Conservation (phyloP, 2,329 filamentous ascomycete genomes). For the Gnomoniopsis sp. region DNA sequence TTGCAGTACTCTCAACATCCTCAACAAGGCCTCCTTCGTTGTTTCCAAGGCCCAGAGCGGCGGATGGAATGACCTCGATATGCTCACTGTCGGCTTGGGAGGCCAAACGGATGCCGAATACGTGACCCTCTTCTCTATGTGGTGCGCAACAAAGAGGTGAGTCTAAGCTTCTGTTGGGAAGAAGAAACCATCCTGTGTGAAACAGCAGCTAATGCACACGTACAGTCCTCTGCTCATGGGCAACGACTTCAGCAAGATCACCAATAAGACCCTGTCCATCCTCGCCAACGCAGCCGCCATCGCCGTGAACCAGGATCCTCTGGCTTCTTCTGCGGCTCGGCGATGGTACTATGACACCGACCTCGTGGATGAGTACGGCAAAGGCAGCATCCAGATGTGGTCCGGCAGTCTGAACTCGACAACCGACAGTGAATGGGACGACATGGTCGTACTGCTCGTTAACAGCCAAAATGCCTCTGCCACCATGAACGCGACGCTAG, state of each 20-base stretch:
- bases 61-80: slow-evolving; percentile 23
- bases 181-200: background rate
- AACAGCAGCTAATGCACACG: too few species aligned
- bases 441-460: slow-evolving; percentile 43
- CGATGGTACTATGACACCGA: slow-evolving; percentile 19
- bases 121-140: slow-evolving; percentile 22
- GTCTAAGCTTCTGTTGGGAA: background rate
- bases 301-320: slow-evolving; percentile 31
- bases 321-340: slow-evolving; percentile 5
- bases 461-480: slow-evolving; percentile 42
- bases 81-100: slow-evolving; percentile 22
- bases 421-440: slow-evolving; percentile 39
- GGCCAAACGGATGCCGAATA: slow-evolving; percentile 22
- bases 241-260: slow-evolving; percentile 25
- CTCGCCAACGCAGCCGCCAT: slow-evolving; percentile 40
- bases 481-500: slow-evolving; percentile 46
- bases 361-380: slow-evolving; percentile 37
- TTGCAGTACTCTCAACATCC: slow-evolving; percentile 15
- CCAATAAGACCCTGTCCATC: slow-evolving; percentile 32
- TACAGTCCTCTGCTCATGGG: slow-evolving; percentile 20
- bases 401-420: slow-evolving; percentile 37
- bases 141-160: slow-evolving; percentile 19
- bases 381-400: slow-evolving; percentile 48
- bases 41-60: slow-evolving; percentile 16
- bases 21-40: slow-evolving; percentile 21